Evolutionary conservation across 192 early-diverging fungal genomes (phyloP).

Genomic region (Obelidium mucronatum): DNA sequence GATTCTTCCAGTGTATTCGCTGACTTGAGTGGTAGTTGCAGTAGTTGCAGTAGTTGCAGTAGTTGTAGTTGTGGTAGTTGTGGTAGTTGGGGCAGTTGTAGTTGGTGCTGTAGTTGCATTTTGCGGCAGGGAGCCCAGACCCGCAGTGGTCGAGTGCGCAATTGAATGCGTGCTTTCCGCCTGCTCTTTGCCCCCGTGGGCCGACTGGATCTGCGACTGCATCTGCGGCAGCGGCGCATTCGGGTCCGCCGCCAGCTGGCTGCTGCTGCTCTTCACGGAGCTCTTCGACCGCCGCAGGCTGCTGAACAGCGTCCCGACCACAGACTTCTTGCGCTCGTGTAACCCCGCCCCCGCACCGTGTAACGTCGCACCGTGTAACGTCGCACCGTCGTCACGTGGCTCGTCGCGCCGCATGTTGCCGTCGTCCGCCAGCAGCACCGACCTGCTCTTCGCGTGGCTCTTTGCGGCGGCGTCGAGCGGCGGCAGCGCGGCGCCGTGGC

Average conservation of each 20-base stretch:
- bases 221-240: neutral
- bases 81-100: neutral
- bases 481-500: no score
- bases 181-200: neutral
- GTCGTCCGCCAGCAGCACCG: conserved; percentile 18
- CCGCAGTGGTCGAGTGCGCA: no score
- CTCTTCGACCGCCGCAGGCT: conserved; percentile 3
- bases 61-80: neutral
- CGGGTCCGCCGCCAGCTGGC: neutral
- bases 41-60: neutral
- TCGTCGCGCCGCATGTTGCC: neutral
- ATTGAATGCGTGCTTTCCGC: neutral
- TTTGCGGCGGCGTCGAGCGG: no score
- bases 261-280: conserved; percentile 13
- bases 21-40: neutral
- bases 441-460: neutral
- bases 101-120: neutral
- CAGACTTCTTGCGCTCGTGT: conserved; percentile 15
- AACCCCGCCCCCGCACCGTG: neutral
- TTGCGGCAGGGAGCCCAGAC: neutral
- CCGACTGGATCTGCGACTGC: no score
- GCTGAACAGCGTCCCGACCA: conserved; percentile 9
- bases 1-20: conserved; percentile 17
- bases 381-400: neutral
- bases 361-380: neutral